Base-by-base conservation (phyloP, 108 stramenopile species). In the Discostella stelligeroides region DNA sequence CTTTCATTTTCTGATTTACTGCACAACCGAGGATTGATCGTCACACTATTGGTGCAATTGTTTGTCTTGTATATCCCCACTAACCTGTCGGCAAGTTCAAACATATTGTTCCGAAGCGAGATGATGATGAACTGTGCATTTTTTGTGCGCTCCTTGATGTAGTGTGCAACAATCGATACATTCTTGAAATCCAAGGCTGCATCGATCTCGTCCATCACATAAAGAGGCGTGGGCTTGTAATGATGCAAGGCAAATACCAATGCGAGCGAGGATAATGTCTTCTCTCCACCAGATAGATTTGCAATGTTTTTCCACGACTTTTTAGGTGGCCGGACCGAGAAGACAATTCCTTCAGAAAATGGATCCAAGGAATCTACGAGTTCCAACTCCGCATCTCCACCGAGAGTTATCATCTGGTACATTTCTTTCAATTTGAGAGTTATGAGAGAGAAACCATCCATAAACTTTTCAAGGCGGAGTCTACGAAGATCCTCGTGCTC, bases 161-260 rank as follows among this genome's bases (percentile, higher is more conserved):
- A 99, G 85, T 98, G 97, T 17, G 95, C 99, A 10, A 99, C 97
- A 72, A 99, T 98, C 20, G 97, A 97, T 12, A 99, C 99, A 74
- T 99, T 99, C 84, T 97, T 98, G 92, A 98, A 99, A 71, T 99
- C 99, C 57, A 99, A 78, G 4, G 99, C 99, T 4, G 99, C 99
- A 70, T 99, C 99, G 63, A 99, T 98, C 72, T 99, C 99, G 79
- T 99, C 99, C 99, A 99, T 99, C 43, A 99, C 99, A 72, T 98
- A 99, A 42, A 99, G 82, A 10, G 99, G 99, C 6, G 99, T 98
- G n/a, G 99, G 99, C 81, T 97, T 97, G 85, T 91, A 99, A 82
- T 98, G 97, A 82, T 99, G 99, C 12, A 99, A 95, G 10, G 99
- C 99, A 84, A 99, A 99, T n/a, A 99, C 98, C 14, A 99, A 85